These are phyloP conservation scores for Grosmannia serpens DNA, from an alignment of 2,329 filamentous ascomycete genomes.

Conservation along the genomic window DNA sequence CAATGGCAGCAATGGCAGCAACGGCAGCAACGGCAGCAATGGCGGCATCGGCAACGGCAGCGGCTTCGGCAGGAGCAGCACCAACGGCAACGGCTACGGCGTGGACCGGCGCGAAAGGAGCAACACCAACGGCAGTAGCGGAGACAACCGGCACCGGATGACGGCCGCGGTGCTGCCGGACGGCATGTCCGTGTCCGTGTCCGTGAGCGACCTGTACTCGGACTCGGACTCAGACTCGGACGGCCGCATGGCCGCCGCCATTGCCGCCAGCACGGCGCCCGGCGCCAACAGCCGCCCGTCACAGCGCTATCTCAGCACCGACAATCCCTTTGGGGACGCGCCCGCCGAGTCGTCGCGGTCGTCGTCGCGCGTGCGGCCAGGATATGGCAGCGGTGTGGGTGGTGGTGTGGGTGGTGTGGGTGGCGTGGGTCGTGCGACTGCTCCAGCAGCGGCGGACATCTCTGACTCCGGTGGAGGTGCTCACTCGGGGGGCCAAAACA, in stretches of 20 bases:
- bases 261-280: slow-evolving; percentile 10
- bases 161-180: not conserved
- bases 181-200: too few species aligned
- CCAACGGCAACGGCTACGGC: not conserved
- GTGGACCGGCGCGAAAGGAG: not conserved
- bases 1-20: not conserved
- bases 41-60: not conserved
- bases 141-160: not conserved
- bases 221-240: slow-evolving; percentile 2
- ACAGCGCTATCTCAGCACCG: not conserved
- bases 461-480: too few species aligned
- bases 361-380: slow-evolving; percentile 3
- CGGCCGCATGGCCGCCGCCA: slow-evolving; percentile 10
- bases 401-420: too few species aligned
- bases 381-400: not conserved
- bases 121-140: not conserved
- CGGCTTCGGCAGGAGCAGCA: not conserved
- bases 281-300: slow-evolving; percentile 2
- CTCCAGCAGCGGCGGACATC: too few species aligned
- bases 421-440: too few species aligned
- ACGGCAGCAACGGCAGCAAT: not conserved
- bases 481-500: too few species aligned
- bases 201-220: not conserved
- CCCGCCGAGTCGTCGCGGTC: slow-evolving; percentile 7
- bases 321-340: slow-evolving; percentile 8